phyloP scores from a whole-genome alignment of 2,329 filamentous ascomycete genomes.

The Fusarium udum region DNA sequence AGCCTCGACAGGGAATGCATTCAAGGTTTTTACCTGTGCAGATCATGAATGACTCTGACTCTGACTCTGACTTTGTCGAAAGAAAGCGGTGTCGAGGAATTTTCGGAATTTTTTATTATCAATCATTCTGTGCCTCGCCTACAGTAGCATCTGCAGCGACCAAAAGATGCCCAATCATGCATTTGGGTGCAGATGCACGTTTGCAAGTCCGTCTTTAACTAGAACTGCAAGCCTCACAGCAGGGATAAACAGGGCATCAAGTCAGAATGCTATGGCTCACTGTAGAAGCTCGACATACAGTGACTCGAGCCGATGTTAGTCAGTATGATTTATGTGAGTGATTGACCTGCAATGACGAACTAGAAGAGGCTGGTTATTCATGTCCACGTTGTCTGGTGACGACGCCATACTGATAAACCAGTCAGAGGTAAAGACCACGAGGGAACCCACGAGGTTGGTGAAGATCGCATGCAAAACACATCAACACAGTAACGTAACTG shows the following conservation, averaged over 20 bases:
- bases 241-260: constrained; percentile 19
- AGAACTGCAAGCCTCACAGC: constrained; percentile 25
- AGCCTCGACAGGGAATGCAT: constrained; percentile 4
- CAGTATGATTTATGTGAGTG: not conserved
- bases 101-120: constrained; percentile 7
- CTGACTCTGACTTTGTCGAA: constrained; percentile 4
- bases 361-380: constrained; percentile 26
- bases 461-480: constrained; percentile 24
- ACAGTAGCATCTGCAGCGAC: constrained; percentile 11
- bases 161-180: constrained; percentile 25
- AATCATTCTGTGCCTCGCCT: constrained; percentile 22
- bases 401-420: constrained; percentile 25
- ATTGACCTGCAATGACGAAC: constrained; percentile 1
- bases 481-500: constrained; percentile 14
- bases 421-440: constrained; percentile 19
- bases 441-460: constrained; percentile 25
- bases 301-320: not conserved
- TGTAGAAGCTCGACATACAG: constrained; percentile 5
- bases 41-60: constrained; percentile 35
- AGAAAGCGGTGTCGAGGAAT: constrained; percentile 39
- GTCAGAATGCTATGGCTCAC: constrained; percentile 21
- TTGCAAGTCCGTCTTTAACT: constrained; percentile 23
- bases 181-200: constrained; percentile 21
- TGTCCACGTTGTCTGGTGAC: constrained; percentile 36
- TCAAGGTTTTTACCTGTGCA: constrained; percentile 31